A percentile compares a stretch with the other conserved stretches of the same genome.
Evolutionary conservation across 2,329 filamentous ascomycete species (phyloP).

Genomic region (Thermomyces lanuginosus): DNA sequence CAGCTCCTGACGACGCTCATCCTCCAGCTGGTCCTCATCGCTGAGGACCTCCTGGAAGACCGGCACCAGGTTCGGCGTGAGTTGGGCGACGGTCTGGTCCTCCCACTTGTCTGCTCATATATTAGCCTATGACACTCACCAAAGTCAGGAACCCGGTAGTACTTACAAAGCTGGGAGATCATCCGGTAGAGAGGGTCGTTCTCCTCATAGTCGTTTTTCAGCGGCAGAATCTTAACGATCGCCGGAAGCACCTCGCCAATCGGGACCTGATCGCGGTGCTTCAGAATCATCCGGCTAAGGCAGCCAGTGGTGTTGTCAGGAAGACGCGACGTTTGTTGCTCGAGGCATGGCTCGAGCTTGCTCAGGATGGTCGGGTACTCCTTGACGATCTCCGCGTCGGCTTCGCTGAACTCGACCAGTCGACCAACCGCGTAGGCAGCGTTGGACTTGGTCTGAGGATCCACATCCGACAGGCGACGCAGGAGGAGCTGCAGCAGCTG

Average conservation of each 20-base stretch:
- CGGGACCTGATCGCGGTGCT: constrained; percentile 68
- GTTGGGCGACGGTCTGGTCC: constrained; percentile 28
- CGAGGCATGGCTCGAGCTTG: constrained; percentile 74
- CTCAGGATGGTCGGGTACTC: constrained; percentile 61
- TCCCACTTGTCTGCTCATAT: constrained; percentile 26
- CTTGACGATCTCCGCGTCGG: constrained; percentile 55
- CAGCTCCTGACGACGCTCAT: constrained; percentile 31
- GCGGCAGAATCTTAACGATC: constrained; percentile 60
- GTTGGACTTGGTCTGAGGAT: constrained; percentile 85
- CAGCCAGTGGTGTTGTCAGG: constrained; percentile 90
- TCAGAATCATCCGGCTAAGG: constrained; percentile 78
- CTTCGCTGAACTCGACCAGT: constrained; percentile 63
- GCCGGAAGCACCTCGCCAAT: constrained; percentile 67
- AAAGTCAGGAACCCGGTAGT: not conserved
- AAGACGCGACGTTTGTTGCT: constrained; percentile 60
- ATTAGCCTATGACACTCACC: not conserved
- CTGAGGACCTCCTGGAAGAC: constrained; percentile 32
- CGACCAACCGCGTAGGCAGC: constrained; percentile 82
- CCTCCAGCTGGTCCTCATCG: constrained; percentile 31
- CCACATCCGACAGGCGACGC: constrained; percentile 76
- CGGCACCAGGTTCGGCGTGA: constrained; percentile 31
- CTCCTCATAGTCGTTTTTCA: constrained; percentile 91
- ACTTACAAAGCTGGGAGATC: constrained; percentile 71
- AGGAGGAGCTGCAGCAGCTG: constrained; percentile 63
- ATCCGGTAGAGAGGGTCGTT: constrained; percentile 87